Conservation (phyloP, 2,329 filamentous ascomycete species). For the Fusarium keratoplasticum region DNA sequence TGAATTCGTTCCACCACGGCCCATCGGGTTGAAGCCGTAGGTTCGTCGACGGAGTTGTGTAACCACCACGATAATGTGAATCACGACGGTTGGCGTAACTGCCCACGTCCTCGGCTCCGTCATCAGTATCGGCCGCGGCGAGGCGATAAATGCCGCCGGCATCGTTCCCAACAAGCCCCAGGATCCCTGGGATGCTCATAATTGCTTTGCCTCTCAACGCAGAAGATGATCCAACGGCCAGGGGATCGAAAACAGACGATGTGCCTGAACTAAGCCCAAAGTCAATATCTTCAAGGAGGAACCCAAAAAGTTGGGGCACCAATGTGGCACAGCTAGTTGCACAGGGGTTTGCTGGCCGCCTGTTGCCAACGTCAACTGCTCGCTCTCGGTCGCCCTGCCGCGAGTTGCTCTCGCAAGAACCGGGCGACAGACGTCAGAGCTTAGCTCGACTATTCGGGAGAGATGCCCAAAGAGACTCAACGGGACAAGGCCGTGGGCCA, state of each 20-base stretch:
- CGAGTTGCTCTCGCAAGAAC: constrained; percentile 29
- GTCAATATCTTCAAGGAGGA: neutral
- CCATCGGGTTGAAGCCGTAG: constrained; percentile 15
- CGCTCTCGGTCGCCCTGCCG: constrained; percentile 15
- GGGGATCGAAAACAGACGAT: neutral
- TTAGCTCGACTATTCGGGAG: constrained; percentile 20
- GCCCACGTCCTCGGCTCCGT: neutral
- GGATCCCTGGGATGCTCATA: neutral
- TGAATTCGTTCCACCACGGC: constrained; percentile 13
- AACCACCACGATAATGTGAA: constrained; percentile 16
- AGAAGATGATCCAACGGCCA: constrained; percentile 1
- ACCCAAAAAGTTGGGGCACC: constrained; percentile 1
- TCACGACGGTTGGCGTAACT: neutral
- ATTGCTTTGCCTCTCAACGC: neutral
- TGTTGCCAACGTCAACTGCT: constrained; percentile 3
- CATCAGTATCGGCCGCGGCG: constrained; percentile 7
- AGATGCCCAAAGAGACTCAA: constrained; percentile 30
- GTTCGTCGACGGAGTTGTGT: neutral
- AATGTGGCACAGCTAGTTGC: constrained; percentile 27
- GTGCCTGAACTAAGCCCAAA: neutral
- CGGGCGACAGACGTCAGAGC: constrained; percentile 12
- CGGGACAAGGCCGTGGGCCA: constrained; percentile 23
- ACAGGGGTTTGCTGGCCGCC: constrained; percentile 11
- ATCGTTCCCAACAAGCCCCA: neutral
- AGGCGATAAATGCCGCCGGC: neutral